Percentiles rank a stretch among this genome's conserved stretches.
Evolutionary conservation across 208 protist genomes (phyloP).

Genomic region (Histomonas meleagridis): DNA sequence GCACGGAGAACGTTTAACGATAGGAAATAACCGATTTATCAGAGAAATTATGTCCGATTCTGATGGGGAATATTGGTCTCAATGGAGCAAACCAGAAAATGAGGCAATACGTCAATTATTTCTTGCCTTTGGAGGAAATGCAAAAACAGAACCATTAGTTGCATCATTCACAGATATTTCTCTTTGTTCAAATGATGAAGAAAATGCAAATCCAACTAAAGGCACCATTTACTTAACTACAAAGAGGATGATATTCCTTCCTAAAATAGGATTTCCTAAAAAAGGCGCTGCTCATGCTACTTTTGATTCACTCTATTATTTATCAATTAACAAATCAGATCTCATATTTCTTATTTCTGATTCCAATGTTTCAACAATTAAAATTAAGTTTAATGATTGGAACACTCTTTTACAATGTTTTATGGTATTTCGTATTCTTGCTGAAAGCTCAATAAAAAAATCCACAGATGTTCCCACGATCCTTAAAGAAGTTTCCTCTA

Average conservation of each 20-base stretch:
- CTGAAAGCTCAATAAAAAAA: background rate
- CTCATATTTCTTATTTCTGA: background rate
- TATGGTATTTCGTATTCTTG: background rate
- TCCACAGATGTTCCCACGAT: background rate
- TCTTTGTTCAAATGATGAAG: background rate
- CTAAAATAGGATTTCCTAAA: background rate
- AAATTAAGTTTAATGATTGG: background rate
- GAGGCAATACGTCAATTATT: background rate
- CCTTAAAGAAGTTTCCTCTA: background rate
- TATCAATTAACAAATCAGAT: background rate
- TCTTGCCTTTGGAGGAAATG: background rate
- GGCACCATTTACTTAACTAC: conserved; percentile 1
- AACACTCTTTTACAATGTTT: conserved; percentile 13
- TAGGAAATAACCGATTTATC: no score
- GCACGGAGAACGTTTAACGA: no score
- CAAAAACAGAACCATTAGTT: background rate
- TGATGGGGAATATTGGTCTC: background rate
- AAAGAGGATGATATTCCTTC: background rate
- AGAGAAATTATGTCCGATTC: no score
- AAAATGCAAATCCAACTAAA: background rate
- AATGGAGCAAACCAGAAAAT: background rate
- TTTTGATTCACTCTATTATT: background rate
- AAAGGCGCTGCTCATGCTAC: background rate
- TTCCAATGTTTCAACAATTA: background rate
- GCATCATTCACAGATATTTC: background rate